phyloP scores from a whole-genome alignment of 1,139 yeast species.

The Yamadazyma dendronema region DNA sequence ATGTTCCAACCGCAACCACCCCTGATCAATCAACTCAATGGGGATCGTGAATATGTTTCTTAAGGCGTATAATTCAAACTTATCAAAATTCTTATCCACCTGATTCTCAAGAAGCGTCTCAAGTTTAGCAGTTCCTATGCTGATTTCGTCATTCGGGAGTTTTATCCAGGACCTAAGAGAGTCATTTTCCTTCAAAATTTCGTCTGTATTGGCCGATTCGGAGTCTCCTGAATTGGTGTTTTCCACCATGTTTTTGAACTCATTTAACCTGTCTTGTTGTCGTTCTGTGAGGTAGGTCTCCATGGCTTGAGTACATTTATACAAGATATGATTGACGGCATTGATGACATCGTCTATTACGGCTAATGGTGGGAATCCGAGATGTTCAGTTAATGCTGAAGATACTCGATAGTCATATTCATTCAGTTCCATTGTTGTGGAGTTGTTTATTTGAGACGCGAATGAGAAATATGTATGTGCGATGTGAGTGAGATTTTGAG shows the following conservation, averaged over 20 bases:
- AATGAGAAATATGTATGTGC: too few relatives aligned
- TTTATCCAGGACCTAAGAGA: constrained; percentile 15
- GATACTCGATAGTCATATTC: constrained; percentile 11
- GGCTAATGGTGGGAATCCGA: constrained; percentile 85
- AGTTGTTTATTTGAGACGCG: too few relatives aligned
- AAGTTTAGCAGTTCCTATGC: constrained; percentile 73
- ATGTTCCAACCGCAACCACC: constrained; percentile 67
- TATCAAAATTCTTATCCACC: constrained; percentile 85
- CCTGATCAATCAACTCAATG: constrained; percentile 59
- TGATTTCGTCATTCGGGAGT: constrained; percentile 50
- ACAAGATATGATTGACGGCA: constrained; percentile 81
- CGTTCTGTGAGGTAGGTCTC: constrained; percentile 58
- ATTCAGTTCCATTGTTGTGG: background rate
- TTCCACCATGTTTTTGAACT: constrained; percentile 11
- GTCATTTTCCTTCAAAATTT: constrained; percentile 2
- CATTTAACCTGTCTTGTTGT: constrained; percentile 15
- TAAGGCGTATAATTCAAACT: constrained; percentile 77
- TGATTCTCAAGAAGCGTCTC: constrained; percentile 75
- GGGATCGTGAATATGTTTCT: constrained; percentile 78
- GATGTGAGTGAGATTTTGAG: too few relatives aligned
- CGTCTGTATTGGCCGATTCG: background rate
- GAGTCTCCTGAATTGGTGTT: constrained; percentile 6
- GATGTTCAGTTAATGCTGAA: constrained; percentile 66
- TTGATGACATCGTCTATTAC: constrained; percentile 86
- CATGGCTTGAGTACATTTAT: constrained; percentile 78